Percentiles rank a stretch among this genome's conserved stretches.
Conservation (phyloP, 2,329 filamentous ascomycete species). For the Colletotrichum gigasporum region DNA sequence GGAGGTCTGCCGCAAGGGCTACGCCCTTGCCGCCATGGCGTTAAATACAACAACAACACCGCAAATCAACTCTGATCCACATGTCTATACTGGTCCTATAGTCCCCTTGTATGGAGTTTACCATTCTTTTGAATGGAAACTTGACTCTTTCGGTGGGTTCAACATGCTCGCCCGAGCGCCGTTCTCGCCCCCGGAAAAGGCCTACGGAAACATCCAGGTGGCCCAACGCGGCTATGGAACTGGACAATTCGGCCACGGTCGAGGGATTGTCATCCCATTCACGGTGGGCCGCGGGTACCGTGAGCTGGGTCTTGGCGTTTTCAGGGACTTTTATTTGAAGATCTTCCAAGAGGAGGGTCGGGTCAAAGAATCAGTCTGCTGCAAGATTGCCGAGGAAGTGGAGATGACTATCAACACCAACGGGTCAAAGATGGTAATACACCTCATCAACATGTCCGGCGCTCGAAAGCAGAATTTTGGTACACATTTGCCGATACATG, state of each 20-base stretch:
- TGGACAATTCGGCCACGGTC: constrained; percentile 6
- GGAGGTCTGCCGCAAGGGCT: too few species aligned
- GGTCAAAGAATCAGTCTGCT: neutral
- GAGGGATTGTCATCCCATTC: constrained; percentile 18
- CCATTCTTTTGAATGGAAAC: constrained; percentile 29
- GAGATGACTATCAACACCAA: constrained; percentile 25
- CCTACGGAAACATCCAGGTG: constrained; percentile 28
- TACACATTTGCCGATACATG: constrained; percentile 12
- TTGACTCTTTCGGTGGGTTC: constrained; percentile 6
- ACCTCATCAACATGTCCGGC: constrained; percentile 29
- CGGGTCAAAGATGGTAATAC: constrained; percentile 9
- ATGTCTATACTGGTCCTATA: constrained; percentile 26
- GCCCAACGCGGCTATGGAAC: constrained; percentile 23
- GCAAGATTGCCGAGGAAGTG: constrained; percentile 21
- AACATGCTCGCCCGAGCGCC: constrained; percentile 22
- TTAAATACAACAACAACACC: neutral
- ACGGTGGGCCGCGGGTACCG: constrained; percentile 24
- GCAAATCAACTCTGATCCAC: neutral
- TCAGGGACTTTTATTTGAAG: constrained; percentile 16
- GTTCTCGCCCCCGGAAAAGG: constrained; percentile 30
- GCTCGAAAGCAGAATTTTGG: constrained; percentile 27
- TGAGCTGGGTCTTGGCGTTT: constrained; percentile 18
- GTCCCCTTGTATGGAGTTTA: constrained; percentile 30
- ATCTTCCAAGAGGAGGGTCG: constrained; percentile 3
- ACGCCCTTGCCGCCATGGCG: neutral